Conservation (phyloP, 2,329 filamentous ascomycete genomes). For the Furcasterigmium furcatum region DNA sequence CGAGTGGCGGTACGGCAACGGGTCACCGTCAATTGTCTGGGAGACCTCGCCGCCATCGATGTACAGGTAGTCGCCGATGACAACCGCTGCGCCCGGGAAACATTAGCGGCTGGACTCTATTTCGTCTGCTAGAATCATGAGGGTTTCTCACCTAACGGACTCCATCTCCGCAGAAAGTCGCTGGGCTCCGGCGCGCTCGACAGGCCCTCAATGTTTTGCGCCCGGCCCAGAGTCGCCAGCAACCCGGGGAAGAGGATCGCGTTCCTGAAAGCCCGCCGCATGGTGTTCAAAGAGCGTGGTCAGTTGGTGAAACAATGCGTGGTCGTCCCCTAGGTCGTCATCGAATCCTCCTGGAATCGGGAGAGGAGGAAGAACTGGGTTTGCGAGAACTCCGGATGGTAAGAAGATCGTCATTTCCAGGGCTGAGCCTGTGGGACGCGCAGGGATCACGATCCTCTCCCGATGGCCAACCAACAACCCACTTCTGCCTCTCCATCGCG, state of each 20-base stretch:
- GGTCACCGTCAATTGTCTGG: conserved; percentile 18
- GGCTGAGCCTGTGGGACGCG: too few species aligned
- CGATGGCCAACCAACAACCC: too few species aligned
- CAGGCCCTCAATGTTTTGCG: background rate
- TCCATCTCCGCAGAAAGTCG: background rate
- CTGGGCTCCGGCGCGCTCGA: background rate
- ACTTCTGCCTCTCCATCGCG: too few species aligned
- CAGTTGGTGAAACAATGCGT: too few species aligned
- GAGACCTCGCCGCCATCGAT: conserved; percentile 32
- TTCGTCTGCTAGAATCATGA: background rate
- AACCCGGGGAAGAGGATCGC: background rate
- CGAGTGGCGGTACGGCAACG: background rate
- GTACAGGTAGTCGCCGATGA: conserved; percentile 32
- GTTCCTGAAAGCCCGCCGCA: background rate
- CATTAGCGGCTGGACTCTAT: background rate
- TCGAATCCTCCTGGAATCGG: too few species aligned
- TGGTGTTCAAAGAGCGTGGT: too few species aligned
- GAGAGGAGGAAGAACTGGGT: too few species aligned
- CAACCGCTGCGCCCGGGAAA: conserved; percentile 8
- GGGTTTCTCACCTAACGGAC: background rate
- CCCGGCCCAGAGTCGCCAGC: background rate
- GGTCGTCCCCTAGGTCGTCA: too few species aligned
- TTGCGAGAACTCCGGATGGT: too few species aligned
- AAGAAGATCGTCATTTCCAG: too few species aligned
- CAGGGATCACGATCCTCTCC: too few species aligned